Base-by-base conservation (phyloP, 768 basidiomycete species). In the Xerocomellus chrysenteron region DNA sequence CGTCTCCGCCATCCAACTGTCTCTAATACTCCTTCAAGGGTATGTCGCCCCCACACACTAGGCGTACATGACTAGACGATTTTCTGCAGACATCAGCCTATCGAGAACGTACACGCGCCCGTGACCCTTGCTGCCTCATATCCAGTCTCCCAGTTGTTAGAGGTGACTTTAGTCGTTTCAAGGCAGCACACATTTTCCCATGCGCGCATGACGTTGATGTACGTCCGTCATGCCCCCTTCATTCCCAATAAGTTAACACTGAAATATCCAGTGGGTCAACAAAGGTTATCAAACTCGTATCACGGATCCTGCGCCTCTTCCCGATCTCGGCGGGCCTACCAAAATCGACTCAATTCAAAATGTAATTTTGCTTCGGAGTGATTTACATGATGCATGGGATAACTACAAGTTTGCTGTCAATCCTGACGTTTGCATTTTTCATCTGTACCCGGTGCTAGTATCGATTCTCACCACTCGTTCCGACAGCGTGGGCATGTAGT, bases 311-410 rank as follows among this genome's bases (percentile, higher is more conserved):
- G 65, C 59, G 35, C 33, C 59, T 16, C 42, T 43, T 24, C 21
- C 21, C 42, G 42, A 43, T 14, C 21, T 43, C 8, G 65, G 63
- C 21, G 60, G 61, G 46, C 30, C 32, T 26, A 55, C 61, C 36
- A 68, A 64, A 30, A 62, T 64, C 19, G 61, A 63, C 44, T 66
- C 66, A 5, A 56, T 70, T 7, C 69, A 69, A 47, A 72, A 70
- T 55, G 60, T 70, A 52, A 60, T 69, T 45, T 39, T 59, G 10
- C 33, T 72, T 32, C 65, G 70, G 39, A 60, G 57, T n/a, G 68
- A 70, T 50, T 55, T 69, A 42, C 66, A 61, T 33, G 55, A 52
- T 54, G 47, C 59, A 6, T 68, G 69, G 69, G 63, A 58, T 28
- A 63, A 66, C 36, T 63, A 70, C 49, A 60, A 62, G 47, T 69